Conservation (phyloP, 352 stramenopile genomes). For the Phytopythium boreale region DNA sequence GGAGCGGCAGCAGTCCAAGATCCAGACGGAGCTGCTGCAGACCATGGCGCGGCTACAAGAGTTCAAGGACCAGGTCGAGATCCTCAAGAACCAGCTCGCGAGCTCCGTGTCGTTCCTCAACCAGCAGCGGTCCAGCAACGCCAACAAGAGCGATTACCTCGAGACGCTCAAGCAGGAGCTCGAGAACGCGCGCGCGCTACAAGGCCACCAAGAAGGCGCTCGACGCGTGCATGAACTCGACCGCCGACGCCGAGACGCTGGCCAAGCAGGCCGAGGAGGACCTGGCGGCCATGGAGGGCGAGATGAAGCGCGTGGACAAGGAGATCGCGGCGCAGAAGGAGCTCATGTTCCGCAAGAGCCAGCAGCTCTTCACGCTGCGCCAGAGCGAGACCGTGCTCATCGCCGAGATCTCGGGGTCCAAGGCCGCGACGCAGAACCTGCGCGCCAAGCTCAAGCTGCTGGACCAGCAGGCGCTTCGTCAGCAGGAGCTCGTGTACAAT, state of each 20-base stretch:
- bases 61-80: conserved; percentile 90
- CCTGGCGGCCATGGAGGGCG: conserved; percentile 57
- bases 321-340: conserved; percentile 89
- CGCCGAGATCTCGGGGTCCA: conserved; percentile 90
- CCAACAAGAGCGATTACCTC: conserved; percentile 65
- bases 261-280: conserved; percentile 85
- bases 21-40: conserved; percentile 66
- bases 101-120: conserved; percentile 85
- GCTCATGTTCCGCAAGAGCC: conserved; percentile 90
- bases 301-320: conserved; percentile 68
- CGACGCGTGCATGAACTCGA: conserved; percentile 67
- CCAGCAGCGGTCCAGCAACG: conserved; percentile 74
- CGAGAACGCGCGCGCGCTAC: conserved; percentile 60
- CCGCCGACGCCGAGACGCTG: conserved; percentile 75
- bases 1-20: conserved; percentile 63
- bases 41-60: conserved; percentile 61
- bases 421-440: conserved; percentile 87
- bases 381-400: conserved; percentile 89
- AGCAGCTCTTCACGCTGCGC: conserved; percentile 84
- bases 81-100: conserved; percentile 90
- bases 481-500: conserved; percentile 96
- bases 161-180: conserved; percentile 82
- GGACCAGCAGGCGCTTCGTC: conserved; percentile 83
- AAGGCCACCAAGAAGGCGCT: conserved; percentile 81
- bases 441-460: conserved; percentile 89